Conservation (phyloP, 2,329 filamentous ascomycete species). For the Penicillium sp. region DNA sequence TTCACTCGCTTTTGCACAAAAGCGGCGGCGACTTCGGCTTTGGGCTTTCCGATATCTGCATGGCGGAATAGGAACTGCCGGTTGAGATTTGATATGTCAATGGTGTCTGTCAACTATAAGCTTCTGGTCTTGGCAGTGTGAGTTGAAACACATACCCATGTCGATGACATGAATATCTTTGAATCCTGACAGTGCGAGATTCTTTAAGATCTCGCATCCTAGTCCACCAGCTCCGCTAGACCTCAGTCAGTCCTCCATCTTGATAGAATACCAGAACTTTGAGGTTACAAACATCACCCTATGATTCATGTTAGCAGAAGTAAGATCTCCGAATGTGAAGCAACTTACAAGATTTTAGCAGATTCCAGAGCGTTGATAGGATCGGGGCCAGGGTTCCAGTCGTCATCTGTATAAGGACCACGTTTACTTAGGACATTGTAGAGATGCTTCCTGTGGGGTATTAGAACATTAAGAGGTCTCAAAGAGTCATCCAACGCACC, state of each 20-base stretch:
- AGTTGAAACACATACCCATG: slow-evolving; percentile 66
- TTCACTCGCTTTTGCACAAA: slow-evolving; percentile 90
- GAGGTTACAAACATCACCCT: slow-evolving; percentile 53
- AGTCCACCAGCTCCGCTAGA: slow-evolving; percentile 84
- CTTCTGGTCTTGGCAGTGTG: background rate
- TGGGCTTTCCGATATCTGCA: slow-evolving; percentile 85
- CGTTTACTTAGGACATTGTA: slow-evolving; percentile 72
- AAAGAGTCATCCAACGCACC: slow-evolving; percentile 8
- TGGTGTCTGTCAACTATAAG: slow-evolving; percentile 67
- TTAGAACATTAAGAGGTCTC: slow-evolving; percentile 11
- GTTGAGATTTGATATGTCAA: slow-evolving; percentile 97
- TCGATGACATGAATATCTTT: slow-evolving; percentile 98
- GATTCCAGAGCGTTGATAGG: slow-evolving; percentile 60
- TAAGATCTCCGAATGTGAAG: background rate
- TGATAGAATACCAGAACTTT: background rate
- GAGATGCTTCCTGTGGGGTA: slow-evolving; percentile 68
- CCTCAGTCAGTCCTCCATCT: background rate
- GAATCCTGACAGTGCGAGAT: slow-evolving; percentile 91
- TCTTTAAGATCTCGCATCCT: slow-evolving; percentile 95
- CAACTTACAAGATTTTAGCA: slow-evolving; percentile 70
- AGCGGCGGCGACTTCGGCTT: slow-evolving; percentile 86
- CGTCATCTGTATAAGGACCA: slow-evolving; percentile 78
- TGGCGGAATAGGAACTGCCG: slow-evolving; percentile 95
- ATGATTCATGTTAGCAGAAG: slow-evolving; percentile 20
- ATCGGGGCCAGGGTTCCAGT: slow-evolving; percentile 51